Conservation (phyloP, 305 asterid genomes). For the Fraxinus xanthoxyloides region DNA sequence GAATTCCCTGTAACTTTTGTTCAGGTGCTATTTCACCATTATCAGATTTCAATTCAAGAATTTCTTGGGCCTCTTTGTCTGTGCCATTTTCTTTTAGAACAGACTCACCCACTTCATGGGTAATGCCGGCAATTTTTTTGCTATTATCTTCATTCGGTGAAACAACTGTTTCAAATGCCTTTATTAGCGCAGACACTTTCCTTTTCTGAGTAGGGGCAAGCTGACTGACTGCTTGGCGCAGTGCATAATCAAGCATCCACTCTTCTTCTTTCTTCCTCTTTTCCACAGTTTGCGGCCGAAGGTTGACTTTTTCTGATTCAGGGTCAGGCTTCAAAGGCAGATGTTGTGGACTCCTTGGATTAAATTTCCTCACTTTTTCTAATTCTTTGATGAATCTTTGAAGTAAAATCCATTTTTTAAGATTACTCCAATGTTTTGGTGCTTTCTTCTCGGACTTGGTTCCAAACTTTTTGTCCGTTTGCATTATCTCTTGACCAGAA, state of each 20-base stretch:
- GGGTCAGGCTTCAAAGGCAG: slow-evolving; percentile 52
- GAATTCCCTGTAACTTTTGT: background rate
- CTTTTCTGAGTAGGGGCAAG: slow-evolving; percentile 88
- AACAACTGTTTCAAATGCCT: slow-evolving; percentile 86
- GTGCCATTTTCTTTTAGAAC: slow-evolving; percentile 17
- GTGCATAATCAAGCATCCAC: slow-evolving; percentile 98
- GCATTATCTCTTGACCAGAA: slow-evolving; percentile 17
- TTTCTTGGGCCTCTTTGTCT: background rate
- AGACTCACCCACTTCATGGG: slow-evolving; percentile 9
- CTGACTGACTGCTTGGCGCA: slow-evolving; percentile 78
- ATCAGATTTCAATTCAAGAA: background rate
- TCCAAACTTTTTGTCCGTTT: slow-evolving; percentile 23
- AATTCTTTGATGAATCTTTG: slow-evolving; percentile 74
- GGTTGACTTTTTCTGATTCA: slow-evolving; percentile 57
- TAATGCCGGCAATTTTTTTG: background rate
- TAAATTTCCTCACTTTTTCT: slow-evolving; percentile 70
- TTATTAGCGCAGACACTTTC: slow-evolving; percentile 76
- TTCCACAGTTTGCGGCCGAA: slow-evolving; percentile 57
- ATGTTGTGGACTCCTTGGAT: slow-evolving; percentile 46
- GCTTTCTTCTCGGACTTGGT: slow-evolving; percentile 57
- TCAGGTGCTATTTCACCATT: background rate
- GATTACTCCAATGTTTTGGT: slow-evolving; percentile 89
- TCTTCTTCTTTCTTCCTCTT: slow-evolving; percentile 70
- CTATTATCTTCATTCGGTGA: slow-evolving; percentile 40
- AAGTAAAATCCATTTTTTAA: slow-evolving; percentile 87